Evolutionary conservation across 2,329 filamentous ascomycete genomes (phyloP).

Genomic region (Fonsecaea nubica): DNA sequence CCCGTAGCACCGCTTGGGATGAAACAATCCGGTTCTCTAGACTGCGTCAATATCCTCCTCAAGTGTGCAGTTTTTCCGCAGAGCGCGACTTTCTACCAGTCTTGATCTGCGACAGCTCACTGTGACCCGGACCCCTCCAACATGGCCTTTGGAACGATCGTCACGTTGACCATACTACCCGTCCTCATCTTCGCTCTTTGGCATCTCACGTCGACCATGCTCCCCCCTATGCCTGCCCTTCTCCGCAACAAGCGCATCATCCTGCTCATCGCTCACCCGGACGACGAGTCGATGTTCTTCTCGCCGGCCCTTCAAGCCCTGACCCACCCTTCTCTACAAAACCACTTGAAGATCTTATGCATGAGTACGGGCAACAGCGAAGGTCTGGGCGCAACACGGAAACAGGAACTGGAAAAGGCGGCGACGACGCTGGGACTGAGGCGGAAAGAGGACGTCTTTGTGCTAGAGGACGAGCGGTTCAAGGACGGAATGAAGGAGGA

Average conservation of each 20-base stretch:
- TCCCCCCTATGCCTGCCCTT: slow-evolving; percentile 59
- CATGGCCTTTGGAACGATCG: slow-evolving; percentile 27
- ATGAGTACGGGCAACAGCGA: slow-evolving; percentile 87
- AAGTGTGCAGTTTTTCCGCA: background rate
- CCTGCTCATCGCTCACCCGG: slow-evolving; percentile 93
- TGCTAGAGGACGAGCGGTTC: slow-evolving; percentile 80
- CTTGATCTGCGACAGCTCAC: background rate
- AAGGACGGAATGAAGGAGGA: slow-evolving; percentile 84
- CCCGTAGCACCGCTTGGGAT: background rate
- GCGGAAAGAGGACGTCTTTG: slow-evolving; percentile 77
- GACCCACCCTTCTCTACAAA: slow-evolving; percentile 77
- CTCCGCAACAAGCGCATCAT: slow-evolving; percentile 85
- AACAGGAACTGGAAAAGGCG: slow-evolving; percentile 82
- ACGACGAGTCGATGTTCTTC: slow-evolving; percentile 99
- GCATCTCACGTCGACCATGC: slow-evolving; percentile 45
- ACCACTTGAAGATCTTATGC: slow-evolving; percentile 93
- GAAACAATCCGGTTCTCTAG: background rate
- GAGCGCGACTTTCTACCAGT: background rate
- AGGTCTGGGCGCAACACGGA: slow-evolving; percentile 81
- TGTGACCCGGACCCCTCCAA: background rate
- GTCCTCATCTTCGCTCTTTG: slow-evolving; percentile 38
- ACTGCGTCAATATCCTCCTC: background rate
- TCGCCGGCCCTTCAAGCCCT: slow-evolving; percentile 85
- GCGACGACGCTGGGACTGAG: slow-evolving; percentile 77
- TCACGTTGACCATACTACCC: slow-evolving; percentile 32